Percentiles rank a stretch among this genome's conserved stretches.
phyloP scores from a whole-genome alignment of 2,329 filamentous ascomycete genomes.

The Daldinia sp. region DNA sequence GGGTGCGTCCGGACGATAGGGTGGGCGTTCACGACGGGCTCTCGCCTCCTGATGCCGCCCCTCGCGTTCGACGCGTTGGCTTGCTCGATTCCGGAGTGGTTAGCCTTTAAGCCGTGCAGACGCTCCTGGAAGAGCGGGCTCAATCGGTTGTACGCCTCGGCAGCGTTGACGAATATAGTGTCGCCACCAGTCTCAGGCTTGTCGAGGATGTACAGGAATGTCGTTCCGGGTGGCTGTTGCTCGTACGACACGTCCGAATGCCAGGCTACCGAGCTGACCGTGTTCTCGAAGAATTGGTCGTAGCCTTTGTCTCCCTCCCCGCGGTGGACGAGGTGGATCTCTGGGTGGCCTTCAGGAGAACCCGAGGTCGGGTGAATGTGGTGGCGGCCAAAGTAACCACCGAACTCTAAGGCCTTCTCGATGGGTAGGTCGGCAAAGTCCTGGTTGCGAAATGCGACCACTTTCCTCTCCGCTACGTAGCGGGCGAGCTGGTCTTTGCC shows the following conservation, averaged over 20 bases:
- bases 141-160: slow-evolving; percentile 83
- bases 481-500: slow-evolving; percentile 83
- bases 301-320: slow-evolving; percentile 72
- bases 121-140: slow-evolving; percentile 83
- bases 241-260: slow-evolving; percentile 92
- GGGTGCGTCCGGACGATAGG: slow-evolving; percentile 86
- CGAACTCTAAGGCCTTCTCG: slow-evolving; percentile 74
- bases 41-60: slow-evolving; percentile 78
- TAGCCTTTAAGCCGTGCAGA: slow-evolving; percentile 82
- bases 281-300: slow-evolving; percentile 70
- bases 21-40: slow-evolving; percentile 80
- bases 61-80: slow-evolving; percentile 74
- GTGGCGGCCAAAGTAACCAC: slow-evolving; percentile 81
- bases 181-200: slow-evolving; percentile 84
- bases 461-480: slow-evolving; percentile 80
- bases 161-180: slow-evolving; percentile 84
- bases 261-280: slow-evolving; percentile 87
- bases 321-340: slow-evolving; percentile 83
- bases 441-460: slow-evolving; percentile 82
- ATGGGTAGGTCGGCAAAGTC: slow-evolving; percentile 79
- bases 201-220: slow-evolving; percentile 90
- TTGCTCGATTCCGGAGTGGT: slow-evolving; percentile 87
- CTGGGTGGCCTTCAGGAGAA: slow-evolving; percentile 77
- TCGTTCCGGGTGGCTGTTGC: slow-evolving; percentile 87
- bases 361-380: slow-evolving; percentile 86